Evolutionary conservation across 306 rosid species (phyloP).

Genomic region (Fragaria ananassa): DNA sequence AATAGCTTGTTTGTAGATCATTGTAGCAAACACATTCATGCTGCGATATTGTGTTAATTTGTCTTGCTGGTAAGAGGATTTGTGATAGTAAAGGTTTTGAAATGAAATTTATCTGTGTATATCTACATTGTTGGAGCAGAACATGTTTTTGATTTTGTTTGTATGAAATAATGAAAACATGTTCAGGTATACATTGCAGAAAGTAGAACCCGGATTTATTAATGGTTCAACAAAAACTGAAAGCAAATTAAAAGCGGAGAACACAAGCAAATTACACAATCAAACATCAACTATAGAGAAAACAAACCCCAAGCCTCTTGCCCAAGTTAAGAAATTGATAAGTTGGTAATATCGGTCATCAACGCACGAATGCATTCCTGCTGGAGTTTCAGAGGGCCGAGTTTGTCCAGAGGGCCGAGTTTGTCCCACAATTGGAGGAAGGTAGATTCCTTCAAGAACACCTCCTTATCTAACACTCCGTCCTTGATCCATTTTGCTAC

Average conservation of each 20-base stretch:
- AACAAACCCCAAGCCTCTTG: background rate
- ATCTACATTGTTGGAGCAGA: background rate
- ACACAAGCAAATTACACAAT: background rate
- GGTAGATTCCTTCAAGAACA: conserved; percentile 43
- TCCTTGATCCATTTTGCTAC: conserved; percentile 36
- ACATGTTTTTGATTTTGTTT: background rate
- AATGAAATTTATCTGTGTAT: background rate
- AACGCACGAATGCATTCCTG: background rate
- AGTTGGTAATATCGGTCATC: background rate
- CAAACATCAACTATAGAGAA: background rate
- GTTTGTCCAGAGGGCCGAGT: conserved; percentile 46
- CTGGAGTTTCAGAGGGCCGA: conserved; percentile 38
- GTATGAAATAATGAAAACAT: background rate
- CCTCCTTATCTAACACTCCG: conserved; percentile 26
- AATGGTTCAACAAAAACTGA: background rate
- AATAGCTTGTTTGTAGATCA: background rate
- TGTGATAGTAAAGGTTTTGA: background rate
- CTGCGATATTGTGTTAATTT: background rate
- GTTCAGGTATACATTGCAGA: background rate
- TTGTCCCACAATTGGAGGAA: conserved; percentile 43
- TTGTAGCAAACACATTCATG: background rate
- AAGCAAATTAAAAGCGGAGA: background rate
- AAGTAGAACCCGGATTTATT: background rate
- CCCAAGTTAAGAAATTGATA: background rate
- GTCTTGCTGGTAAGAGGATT: background rate